phyloP scores from a whole-genome alignment of 176 grass and related monocot species.

The Aegilops umbellulata region DNA sequence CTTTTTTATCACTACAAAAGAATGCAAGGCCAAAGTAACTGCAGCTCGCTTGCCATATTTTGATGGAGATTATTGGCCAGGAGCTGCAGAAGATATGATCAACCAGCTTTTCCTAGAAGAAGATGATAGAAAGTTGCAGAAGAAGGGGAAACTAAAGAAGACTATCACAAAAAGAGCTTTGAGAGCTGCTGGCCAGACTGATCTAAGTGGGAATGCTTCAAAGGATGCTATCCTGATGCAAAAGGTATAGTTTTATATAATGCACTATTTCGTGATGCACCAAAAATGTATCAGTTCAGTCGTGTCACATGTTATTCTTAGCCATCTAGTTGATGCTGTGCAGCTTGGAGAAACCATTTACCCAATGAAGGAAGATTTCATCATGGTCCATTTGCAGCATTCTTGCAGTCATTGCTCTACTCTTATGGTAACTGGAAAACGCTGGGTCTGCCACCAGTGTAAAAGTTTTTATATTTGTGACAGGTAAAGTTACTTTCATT shows the following conservation, averaged over 20 bases:
- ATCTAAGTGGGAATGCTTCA: slow-evolving; percentile 67
- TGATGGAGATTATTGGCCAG: slow-evolving; percentile 98
- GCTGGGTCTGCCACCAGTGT: slow-evolving; percentile 76
- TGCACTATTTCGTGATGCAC: slow-evolving; percentile 1
- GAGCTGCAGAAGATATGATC: slow-evolving; percentile 89
- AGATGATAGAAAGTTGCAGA: slow-evolving; percentile 54
- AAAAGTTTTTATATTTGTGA: slow-evolving; percentile 80
- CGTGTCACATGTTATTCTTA: slow-evolving; percentile 25
- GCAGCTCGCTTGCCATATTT: slow-evolving; percentile 91
- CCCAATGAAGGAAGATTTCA: slow-evolving; percentile 95
- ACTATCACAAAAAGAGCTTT: slow-evolving; percentile 62
- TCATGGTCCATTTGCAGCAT: slow-evolving; percentile 95
- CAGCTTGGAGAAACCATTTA: slow-evolving; percentile 84
- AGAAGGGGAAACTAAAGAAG: slow-evolving; percentile 73
- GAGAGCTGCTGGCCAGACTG: slow-evolving; percentile 66
- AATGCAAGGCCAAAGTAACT: slow-evolving; percentile 74
- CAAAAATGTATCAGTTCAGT: not conserved
- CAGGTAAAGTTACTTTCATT: slow-evolving; percentile 47
- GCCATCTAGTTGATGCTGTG: slow-evolving; percentile 36
- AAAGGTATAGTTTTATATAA: slow-evolving; percentile 46
- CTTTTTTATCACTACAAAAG: slow-evolving; percentile 54
- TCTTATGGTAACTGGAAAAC: slow-evolving; percentile 81
- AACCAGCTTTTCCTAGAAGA: slow-evolving; percentile 62
- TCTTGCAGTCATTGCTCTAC: slow-evolving; percentile 70
- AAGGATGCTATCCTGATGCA: slow-evolving; percentile 90